Conservation (phyloP, 2,329 filamentous ascomycete species). For the Fusarium sp. region DNA sequence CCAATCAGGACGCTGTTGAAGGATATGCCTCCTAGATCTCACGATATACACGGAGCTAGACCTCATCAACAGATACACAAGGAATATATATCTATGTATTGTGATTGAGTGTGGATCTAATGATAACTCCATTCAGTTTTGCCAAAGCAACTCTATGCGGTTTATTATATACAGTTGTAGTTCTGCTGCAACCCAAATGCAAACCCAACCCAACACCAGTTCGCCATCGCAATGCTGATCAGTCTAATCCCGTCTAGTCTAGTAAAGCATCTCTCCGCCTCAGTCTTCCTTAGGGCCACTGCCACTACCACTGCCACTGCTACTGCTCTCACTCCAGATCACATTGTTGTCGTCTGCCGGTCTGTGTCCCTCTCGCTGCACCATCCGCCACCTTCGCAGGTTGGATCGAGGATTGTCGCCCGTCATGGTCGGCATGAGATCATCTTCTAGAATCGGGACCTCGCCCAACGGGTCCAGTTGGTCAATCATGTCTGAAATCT, state of each 20-base stretch:
- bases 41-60: not conserved
- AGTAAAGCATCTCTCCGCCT: not conserved
- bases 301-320: not conserved
- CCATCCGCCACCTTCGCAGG: constrained; percentile 35
- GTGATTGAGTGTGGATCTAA: not conserved
- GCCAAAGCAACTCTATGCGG: not conserved
- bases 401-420: constrained; percentile 42
- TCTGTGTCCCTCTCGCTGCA: constrained; percentile 32
- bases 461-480: constrained; percentile 50
- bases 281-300: constrained; percentile 19
- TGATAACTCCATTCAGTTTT: not conserved
- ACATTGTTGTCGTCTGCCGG: constrained; percentile 19
- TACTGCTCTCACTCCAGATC: constrained; percentile 22
- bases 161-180: not conserved
- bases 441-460: constrained; percentile 49
- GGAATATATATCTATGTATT: not conserved
- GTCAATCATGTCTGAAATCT: constrained; percentile 49
- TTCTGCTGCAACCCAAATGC: not conserved
- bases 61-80: not conserved
- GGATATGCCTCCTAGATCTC: not conserved
- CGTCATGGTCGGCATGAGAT: constrained; percentile 45
- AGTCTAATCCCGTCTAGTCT: not conserved
- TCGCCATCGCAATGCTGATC: constrained; percentile 28
- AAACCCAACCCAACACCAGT: constrained; percentile 13
- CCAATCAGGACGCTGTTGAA: not conserved